Base-by-base conservation (phyloP, 2,329 filamentous ascomycete species). In the Talaromyces sp. region DNA sequence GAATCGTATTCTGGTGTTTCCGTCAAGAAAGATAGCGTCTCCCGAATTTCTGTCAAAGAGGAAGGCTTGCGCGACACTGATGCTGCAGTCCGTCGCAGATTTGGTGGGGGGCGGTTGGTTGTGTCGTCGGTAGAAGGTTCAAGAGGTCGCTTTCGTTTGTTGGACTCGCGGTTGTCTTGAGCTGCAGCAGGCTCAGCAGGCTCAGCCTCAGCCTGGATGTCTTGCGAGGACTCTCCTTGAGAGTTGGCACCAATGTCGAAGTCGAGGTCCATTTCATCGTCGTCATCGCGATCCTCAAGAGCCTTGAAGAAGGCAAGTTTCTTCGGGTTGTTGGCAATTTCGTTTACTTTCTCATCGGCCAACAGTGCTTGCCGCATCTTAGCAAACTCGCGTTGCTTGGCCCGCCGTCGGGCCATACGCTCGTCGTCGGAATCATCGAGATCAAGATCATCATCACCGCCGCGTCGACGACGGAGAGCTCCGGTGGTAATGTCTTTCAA, bases 401-500 rank as follows among this genome's bases (percentile, higher is more conserved):
- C 87, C 57, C 91, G 87, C 53, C 90, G 86, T 52, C 87, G 85
- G 32, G 93, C 90, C 19, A 89, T 86, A 13, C 70, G 72, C 65
- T 90, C 92, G 67, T 97, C 93, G 66, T 97, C 93, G 2, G 91
- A 93, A 73, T 98, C 95, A 5, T 92, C 93, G 25, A 96, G 84
- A 68, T 93, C 90, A 65, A 93, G 88, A 68, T 93, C 90, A 72
- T 90, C 84, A 64, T 88, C 90, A 10, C 71, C 85, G 22, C 81
- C 83, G 52, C 90, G 88, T 73, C 96, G 93, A 64, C 91, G 88
- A 11, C 93, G 89, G 56, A 99, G 84, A 74, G 87, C 89, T 57
- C 95, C 95, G 13, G 89, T 96, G 4, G 91, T 95, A 69, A 99
- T 89, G 71, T 98, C 93, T 68, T 91, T 93, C 82, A 95, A 92